A percentile compares a stretch with the other conserved stretches of the same genome.
These are phyloP conservation scores for Knoxdaviesia capensis DNA, from an alignment of 2,329 filamentous ascomycete species.

Conservation along the genomic window DNA sequence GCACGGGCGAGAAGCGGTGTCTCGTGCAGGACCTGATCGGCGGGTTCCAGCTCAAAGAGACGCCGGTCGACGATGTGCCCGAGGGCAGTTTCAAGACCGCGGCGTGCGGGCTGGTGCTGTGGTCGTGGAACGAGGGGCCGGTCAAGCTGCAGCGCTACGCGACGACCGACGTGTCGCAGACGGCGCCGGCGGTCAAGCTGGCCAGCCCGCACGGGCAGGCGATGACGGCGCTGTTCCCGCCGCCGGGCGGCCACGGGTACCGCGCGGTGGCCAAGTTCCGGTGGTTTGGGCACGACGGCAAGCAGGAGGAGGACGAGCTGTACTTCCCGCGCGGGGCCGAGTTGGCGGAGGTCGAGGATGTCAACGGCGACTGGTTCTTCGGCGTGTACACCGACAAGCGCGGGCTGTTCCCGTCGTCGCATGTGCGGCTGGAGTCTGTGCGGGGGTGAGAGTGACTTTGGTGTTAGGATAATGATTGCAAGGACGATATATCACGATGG, in stretches of 20 bases:
- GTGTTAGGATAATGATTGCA: no score
- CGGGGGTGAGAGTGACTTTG: no score
- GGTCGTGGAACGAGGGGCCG: constrained; percentile 27
- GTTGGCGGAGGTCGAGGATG: constrained; percentile 63
- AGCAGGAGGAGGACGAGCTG: constrained; percentile 47
- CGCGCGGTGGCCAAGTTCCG: constrained; percentile 46
- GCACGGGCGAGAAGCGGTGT: constrained; percentile 45
- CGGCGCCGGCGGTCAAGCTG: constrained; percentile 13
- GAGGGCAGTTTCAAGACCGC: constrained; percentile 8
- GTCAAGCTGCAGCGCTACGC: constrained; percentile 25
- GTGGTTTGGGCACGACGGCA: constrained; percentile 47
- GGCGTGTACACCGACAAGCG: constrained; percentile 66
- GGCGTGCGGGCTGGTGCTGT: constrained; percentile 18
- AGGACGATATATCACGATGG: no score
- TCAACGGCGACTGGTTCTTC: constrained; percentile 82
- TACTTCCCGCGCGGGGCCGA: constrained; percentile 69
- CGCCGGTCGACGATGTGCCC: constrained; percentile 19
- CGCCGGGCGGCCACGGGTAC: constrained; percentile 39
- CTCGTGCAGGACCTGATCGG: constrained; percentile 59
- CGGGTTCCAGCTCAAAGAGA: constrained; percentile 46
- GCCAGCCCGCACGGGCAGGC: constrained; percentile 9
- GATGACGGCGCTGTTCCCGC: constrained; percentile 34
- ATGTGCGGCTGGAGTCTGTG: constrained; percentile 31
- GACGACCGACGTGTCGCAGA: constrained; percentile 26
- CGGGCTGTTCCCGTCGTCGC: constrained; percentile 64